These are phyloP conservation scores for Stropharia rugosoannulata DNA, from an alignment of 768 basidiomycete species.

Conservation along the genomic window DNA sequence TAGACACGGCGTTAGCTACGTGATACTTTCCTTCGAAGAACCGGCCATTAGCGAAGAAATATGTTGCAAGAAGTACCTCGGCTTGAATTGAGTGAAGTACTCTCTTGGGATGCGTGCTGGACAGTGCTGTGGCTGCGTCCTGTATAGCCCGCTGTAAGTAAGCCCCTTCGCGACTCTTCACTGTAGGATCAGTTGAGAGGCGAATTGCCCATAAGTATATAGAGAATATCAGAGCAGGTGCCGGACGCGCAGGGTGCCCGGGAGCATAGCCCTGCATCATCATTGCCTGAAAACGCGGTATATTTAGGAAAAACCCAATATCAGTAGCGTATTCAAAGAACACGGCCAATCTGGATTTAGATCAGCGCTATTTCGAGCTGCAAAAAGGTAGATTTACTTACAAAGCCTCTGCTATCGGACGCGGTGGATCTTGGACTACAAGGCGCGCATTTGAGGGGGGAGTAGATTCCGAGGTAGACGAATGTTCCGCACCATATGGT, in stretches of 20 bases:
- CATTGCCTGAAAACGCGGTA: slow-evolving; percentile 41
- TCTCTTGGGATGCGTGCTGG: slow-evolving; percentile 36
- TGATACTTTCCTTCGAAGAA: slow-evolving; percentile 45
- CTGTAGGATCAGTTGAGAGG: slow-evolving; percentile 26
- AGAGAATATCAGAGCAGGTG: slow-evolving; percentile 36
- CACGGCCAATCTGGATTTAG: slow-evolving; percentile 23
- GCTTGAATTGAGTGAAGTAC: slow-evolving; percentile 52
- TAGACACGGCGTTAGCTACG: slow-evolving; percentile 35
- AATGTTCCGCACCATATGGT: slow-evolving; percentile 29
- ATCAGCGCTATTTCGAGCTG: slow-evolving; percentile 5
- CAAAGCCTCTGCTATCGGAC: slow-evolving; percentile 28
- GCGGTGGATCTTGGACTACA: slow-evolving; percentile 29
- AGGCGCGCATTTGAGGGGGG: not conserved
- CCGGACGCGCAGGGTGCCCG: slow-evolving; percentile 33
- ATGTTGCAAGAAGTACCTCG: slow-evolving; percentile 54
- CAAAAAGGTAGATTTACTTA: slow-evolving; percentile 17
- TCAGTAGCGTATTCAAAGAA: slow-evolving; percentile 51
- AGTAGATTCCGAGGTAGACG: slow-evolving; percentile 1
- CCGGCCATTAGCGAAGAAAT: slow-evolving; percentile 52
- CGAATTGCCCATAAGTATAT: slow-evolving; percentile 39
- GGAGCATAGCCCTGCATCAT: slow-evolving; percentile 27
- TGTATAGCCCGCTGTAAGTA: slow-evolving; percentile 45
- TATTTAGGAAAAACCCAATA: slow-evolving; percentile 59
- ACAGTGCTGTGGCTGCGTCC: slow-evolving; percentile 34
- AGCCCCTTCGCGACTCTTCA: slow-evolving; percentile 26